Evolutionary conservation across 169 alveolate species (phyloP).

Genomic region (Cryptosporidium parvum): DNA sequence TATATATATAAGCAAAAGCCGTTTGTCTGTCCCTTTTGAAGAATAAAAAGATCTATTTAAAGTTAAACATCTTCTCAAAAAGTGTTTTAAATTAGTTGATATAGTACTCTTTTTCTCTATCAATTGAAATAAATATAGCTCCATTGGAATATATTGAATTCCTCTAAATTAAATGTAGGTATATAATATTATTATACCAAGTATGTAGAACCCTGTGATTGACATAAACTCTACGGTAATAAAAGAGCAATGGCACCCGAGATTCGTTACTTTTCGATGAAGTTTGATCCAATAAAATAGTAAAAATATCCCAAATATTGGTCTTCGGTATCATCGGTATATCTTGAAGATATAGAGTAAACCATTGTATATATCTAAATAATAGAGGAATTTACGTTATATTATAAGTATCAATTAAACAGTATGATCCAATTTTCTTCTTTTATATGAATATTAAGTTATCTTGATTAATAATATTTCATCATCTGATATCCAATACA

Average conservation of each 20-base stretch:
- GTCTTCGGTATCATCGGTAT: conserved; percentile 76
- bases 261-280: conserved; percentile 71
- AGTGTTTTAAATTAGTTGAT: not conserved
- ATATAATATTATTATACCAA: not conserved
- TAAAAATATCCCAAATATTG: conserved; percentile 8
- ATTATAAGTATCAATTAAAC: not conserved
- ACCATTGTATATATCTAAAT: too few relatives aligned
- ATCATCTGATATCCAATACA: not conserved
- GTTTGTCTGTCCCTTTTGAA: not conserved
- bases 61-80: not conserved
- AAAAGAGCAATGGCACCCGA: conserved; percentile 76
- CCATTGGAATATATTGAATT: not conserved
- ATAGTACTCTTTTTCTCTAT: not conserved
- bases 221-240: conserved; percentile 57
- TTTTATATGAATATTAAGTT: too few relatives aligned
- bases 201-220: conserved; percentile 74
- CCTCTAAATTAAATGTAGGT: too few relatives aligned
- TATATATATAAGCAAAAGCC: too few relatives aligned
- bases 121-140: not conserved
- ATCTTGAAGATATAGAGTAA: not conserved
- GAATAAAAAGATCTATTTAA: not conserved
- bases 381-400: too few relatives aligned
- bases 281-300: conserved; percentile 67
- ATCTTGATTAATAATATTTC: not conserved
- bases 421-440: too few relatives aligned